phyloP scores from a whole-genome alignment of 148 eudicot species.

The Arbutus unedo region DNA sequence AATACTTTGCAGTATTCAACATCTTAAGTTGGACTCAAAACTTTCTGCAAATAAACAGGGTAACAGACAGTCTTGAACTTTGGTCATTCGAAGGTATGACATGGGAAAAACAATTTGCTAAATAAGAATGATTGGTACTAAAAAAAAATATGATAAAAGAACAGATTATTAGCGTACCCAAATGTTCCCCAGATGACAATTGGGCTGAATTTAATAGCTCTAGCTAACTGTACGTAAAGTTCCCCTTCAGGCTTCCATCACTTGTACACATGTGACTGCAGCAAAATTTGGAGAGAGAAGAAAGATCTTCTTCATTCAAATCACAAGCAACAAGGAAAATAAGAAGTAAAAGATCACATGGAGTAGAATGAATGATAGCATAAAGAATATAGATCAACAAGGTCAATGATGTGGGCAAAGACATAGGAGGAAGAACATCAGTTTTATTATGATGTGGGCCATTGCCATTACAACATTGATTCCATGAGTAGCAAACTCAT shows the following conservation, averaged over 20 bases:
- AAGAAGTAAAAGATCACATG: neutral
- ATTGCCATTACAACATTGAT: constrained; percentile 1
- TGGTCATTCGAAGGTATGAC: neutral
- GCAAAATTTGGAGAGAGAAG: constrained; percentile 11
- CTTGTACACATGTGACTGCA: constrained; percentile 69
- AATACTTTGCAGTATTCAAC: neutral
- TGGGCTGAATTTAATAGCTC: constrained; percentile 69
- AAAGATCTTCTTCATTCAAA: neutral
- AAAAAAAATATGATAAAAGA: neutral
- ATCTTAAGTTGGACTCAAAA: neutral
- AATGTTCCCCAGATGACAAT: constrained; percentile 74
- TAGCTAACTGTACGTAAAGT: constrained; percentile 49
- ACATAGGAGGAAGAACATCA: neutral
- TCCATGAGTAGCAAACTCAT: neutral
- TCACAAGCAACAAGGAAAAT: neutral
- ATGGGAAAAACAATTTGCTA: neutral
- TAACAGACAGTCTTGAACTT: neutral
- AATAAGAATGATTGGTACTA: neutral
- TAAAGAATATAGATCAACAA: neutral
- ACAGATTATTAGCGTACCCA: constrained; percentile 50
- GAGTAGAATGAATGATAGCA: neutral
- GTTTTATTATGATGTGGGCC: neutral
- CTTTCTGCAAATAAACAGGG: neutral
- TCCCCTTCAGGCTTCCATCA: constrained; percentile 91
- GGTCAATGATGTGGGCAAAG: neutral